These are phyloP conservation scores for Microcyclospora tardicrescens DNA, from an alignment of 2,329 filamentous ascomycete genomes.

Conservation along the genomic window DNA sequence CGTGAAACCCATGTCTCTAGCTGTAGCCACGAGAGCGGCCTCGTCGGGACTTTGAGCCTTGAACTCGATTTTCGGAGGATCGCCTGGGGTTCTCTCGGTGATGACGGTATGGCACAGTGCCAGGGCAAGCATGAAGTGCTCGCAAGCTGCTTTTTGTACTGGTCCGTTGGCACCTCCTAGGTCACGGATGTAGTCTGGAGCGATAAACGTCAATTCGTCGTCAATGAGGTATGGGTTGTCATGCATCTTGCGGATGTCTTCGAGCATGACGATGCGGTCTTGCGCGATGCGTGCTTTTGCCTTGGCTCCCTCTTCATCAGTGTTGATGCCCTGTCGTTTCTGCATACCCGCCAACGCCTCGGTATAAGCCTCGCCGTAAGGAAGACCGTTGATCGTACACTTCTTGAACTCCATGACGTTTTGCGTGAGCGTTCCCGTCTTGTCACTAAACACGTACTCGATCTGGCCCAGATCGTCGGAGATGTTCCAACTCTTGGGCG, in stretches of 20 bases:
- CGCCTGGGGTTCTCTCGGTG: constrained; percentile 76
- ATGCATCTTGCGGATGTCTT: constrained; percentile 60
- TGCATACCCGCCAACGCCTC: constrained; percentile 96
- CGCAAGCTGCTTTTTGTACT: constrained; percentile 64
- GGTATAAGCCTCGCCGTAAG: constrained; percentile 95
- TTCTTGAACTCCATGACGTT: constrained; percentile 99
- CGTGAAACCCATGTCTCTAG: constrained; percentile 89
- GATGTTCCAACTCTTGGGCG: constrained; percentile 98
- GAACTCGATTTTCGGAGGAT: constrained; percentile 82
- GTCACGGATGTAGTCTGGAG: constrained; percentile 78
- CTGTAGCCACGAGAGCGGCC: constrained; percentile 83
- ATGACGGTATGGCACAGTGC: constrained; percentile 97
- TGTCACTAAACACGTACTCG: constrained; percentile 97
- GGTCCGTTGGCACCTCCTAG: constrained; percentile 62
- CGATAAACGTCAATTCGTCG: constrained; percentile 81
- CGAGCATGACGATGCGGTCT: constrained; percentile 61
- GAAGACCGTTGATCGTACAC: constrained; percentile 85
- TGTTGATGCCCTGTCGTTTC: constrained; percentile 74
- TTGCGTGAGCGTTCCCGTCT: constrained; percentile 78
- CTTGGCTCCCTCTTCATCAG: constrained; percentile 63
- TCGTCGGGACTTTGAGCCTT: constrained; percentile 97
- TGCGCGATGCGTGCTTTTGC: constrained; percentile 66
- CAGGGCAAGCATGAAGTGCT: constrained; percentile 86
- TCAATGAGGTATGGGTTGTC: constrained; percentile 86
- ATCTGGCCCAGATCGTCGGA: constrained; percentile 96